These are phyloP conservation scores for Mollisia scopiformis DNA, from an alignment of 2,329 filamentous ascomycete species.

Conservation along the genomic window DNA sequence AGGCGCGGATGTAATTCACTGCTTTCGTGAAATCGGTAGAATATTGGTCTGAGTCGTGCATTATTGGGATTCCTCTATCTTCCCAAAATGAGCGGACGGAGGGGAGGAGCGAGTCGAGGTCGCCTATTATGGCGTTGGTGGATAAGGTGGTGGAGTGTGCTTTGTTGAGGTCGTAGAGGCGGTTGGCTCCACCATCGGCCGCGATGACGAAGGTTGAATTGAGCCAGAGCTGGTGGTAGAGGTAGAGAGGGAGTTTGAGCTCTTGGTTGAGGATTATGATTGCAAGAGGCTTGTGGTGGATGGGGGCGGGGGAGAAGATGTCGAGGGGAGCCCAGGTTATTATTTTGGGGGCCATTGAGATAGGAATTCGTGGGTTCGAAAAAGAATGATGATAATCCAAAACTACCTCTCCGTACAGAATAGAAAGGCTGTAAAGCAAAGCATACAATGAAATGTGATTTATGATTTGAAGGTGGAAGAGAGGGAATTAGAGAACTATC, in stretches of 20 bases:
- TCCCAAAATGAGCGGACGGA: constrained; percentile 56
- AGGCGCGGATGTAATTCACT: constrained; percentile 58
- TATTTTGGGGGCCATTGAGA: neutral
- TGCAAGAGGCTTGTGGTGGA: constrained; percentile 42
- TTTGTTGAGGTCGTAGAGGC: constrained; percentile 56
- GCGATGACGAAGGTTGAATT: constrained; percentile 69
- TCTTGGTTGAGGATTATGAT: constrained; percentile 66
- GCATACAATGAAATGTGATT: no score
- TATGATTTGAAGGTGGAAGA: neutral
- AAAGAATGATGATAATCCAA: no score
- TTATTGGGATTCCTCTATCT: constrained; percentile 57
- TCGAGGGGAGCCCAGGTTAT: constrained; percentile 41
- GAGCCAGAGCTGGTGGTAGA: constrained; percentile 37
- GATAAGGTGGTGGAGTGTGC: constrained; percentile 1
- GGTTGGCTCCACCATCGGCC: constrained; percentile 90
- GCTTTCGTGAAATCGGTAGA: constrained; percentile 92
- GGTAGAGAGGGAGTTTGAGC: constrained; percentile 45
- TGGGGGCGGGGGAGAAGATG: constrained; percentile 29
- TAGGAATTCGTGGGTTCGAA: no score
- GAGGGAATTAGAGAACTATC: neutral
- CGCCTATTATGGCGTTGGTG: constrained; percentile 76
- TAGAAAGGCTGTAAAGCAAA: no score
- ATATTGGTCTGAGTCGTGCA: constrained; percentile 78
- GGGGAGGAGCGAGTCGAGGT: constrained; percentile 80
- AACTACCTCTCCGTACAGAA: no score